Conservation (phyloP, 1,284 basidiomycete species). For the Malassezia yamatoensis region DNA sequence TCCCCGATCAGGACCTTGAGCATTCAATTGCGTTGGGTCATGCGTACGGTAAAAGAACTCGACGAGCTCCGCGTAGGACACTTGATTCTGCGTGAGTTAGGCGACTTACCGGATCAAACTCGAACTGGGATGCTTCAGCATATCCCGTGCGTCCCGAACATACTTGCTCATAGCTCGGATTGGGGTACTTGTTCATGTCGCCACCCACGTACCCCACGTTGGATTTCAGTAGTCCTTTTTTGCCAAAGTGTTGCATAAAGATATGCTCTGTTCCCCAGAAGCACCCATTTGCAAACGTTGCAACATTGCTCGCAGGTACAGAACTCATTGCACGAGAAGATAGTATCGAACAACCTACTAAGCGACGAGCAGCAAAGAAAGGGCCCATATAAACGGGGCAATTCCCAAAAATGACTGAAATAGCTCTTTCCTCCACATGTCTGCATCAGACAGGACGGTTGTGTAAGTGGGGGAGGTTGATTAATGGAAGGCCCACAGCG, state of each 20-base stretch:
- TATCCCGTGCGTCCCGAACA: conserved; percentile 66
- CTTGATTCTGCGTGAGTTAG: conserved; percentile 48
- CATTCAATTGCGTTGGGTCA: conserved; percentile 64
- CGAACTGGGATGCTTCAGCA: conserved; percentile 76
- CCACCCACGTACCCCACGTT: conserved; percentile 75
- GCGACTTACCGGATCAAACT: conserved; percentile 61
- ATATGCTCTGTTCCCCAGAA: conserved; percentile 47
- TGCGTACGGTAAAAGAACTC: conserved; percentile 62
- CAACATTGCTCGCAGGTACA: not conserved
- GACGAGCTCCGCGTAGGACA: conserved; percentile 72
- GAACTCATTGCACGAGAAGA: not conserved
- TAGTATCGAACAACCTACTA: not conserved
- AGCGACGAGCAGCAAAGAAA: not conserved
- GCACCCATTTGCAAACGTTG: conserved; percentile 29
- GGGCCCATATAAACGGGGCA: not conserved
- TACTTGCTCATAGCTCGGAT: conserved; percentile 61
- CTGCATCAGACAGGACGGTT: not conserved
- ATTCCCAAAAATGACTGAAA: not conserved
- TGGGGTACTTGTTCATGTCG: conserved; percentile 28
- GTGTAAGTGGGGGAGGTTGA: too few relatives aligned
- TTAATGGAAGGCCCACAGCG: not conserved
- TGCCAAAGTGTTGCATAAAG: conserved; percentile 36
- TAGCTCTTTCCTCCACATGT: conserved; percentile 2
- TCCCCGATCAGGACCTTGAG: conserved; percentile 48
- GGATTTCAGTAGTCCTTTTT: conserved; percentile 63